Evolutionary conservation across 2,329 filamentous ascomycete genomes (phyloP).

Genomic region (Ascochyta clinopodiicola): DNA sequence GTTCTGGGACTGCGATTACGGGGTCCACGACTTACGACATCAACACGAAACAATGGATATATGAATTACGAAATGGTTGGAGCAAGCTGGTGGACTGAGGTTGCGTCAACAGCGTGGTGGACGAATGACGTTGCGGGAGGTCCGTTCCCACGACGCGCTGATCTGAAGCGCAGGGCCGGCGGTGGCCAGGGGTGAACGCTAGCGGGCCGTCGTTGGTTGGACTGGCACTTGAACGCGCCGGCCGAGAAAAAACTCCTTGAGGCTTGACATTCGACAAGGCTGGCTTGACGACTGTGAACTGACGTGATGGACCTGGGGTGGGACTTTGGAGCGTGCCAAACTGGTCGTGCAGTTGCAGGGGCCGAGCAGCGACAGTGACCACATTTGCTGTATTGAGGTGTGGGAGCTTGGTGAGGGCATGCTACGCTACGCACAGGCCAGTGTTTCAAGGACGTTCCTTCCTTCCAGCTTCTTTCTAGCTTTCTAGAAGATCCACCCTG

Average conservation of each 20-base stretch:
- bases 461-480: not conserved
- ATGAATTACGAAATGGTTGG: not conserved
- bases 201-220: slow-evolving; percentile 5
- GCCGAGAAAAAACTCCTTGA: slow-evolving; percentile 6
- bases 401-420: slow-evolving; percentile 1
- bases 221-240: slow-evolving; percentile 11
- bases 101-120: not conserved
- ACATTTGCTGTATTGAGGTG: too few species aligned
- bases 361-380: slow-evolving; percentile 1
- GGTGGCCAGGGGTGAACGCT: slow-evolving; percentile 10
- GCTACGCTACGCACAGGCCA: slow-evolving; percentile 4
- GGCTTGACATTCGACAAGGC: not conserved
- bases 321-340: not conserved
- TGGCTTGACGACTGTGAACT: slow-evolving; percentile 1
- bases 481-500: slow-evolving; percentile 15
- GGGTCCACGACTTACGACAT: slow-evolving; percentile 2
- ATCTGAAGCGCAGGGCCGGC: slow-evolving; percentile 13
- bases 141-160: slow-evolving; percentile 11
- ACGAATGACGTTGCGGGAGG: slow-evolving; percentile 11
- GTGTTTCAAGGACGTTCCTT: slow-evolving; percentile 16
- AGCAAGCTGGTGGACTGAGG: not conserved
- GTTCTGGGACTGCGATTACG: not conserved
- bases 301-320: not conserved
- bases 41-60: not conserved
- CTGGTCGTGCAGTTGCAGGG: not conserved